Evolutionary conservation across 2,329 filamentous ascomycete genomes (phyloP), one percentile per base, ranked within the genome.

Genomic region (Allantophomopsis cytisporea): DNA sequence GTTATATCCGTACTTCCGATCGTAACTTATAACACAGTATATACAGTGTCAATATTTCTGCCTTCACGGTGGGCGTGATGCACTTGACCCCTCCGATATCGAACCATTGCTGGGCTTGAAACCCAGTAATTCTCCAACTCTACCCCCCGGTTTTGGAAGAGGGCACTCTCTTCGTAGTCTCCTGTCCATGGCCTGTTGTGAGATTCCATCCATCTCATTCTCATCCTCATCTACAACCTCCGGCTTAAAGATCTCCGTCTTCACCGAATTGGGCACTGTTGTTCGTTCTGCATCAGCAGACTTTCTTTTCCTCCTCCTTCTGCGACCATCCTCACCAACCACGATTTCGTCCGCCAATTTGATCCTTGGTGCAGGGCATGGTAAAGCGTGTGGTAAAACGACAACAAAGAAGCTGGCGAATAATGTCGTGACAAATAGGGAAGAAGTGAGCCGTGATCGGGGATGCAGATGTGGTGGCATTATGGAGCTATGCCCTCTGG

Each of bases 401-500:
- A 98, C 91, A 45, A 98, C 88, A 46, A 94, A 73, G 60, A 98
- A 94, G 50, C 83, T 91, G 23, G 87, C 79, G 45, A 84, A 71
- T 40, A 96, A 73, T 1, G 89, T 96, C n/a, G 83, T 85, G 38
- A 86, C 87, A 65, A 98, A 98, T 44, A 98, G 80, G 35, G 87
- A 91, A 41, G 83, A 88, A 51, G 91, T 98, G 65, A 86, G 84
- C 53, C 85, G 80, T 50, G 89, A 96, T 60, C 88, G 80, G 28
- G 91, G 91, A 60, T 98, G 91, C 33, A 98, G 78, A 62, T 89
- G 67, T 32, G 76, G 83, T 53, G 85, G 79, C 83, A 91, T 91
- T 57, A 55, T 63, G 51, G 39, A 41, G 18, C 23, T 18, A 14
- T 11, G 23, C 8, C 11, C 23, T 6, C 23, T 28, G 8, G 23